Evolutionary conservation across 495 filamentous ascomycete genomes (phyloP), one percentile per base, ranked within the genome.

Genomic region (Aspergillus carlsbadensis): DNA sequence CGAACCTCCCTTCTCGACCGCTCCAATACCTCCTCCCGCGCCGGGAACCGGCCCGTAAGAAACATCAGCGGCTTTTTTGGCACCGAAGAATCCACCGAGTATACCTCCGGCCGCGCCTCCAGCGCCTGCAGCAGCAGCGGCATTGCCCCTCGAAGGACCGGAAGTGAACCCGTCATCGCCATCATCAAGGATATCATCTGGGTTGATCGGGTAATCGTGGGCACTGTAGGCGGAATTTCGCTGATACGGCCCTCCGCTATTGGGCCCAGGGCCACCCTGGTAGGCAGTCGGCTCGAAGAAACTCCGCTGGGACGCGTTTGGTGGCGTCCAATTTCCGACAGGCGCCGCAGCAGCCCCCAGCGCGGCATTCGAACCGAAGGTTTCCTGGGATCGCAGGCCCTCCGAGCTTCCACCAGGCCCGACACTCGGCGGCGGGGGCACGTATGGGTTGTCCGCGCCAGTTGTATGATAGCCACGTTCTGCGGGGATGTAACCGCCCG

Each of bases 121-220:
- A 33, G 75, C 84, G 20, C 70, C 80, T 0, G 73, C 80, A 1
- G 69, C 80, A 8, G 67, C 77, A 17, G 65, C 76, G 13, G 73
- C 75, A n/a, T 31, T 33, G 1, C 79, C 43, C 61, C 40, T 20
- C 37, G 69, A 49, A 70, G 68, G 73, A 66, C 66, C 73, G 59
- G 60, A 71, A 53, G 53, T 67, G 44, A 91, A 79, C 4, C 87
- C 90, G 58, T 96, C 91, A 61, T 96, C 91, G 7, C 87, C 90
- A 62, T 96, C 91, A 63, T 96, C 91, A 3, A 80, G 84, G 51
- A 95, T 92, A 2, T 86, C 85, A 57, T 87, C 82, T 0, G 91
- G 90, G 64, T 96, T 86, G 47, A 95, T 85, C 6, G 79, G 55
- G 56, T 72, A 58, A 81, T 69, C 54, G 61, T 67, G 53, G 72